phyloP scores from a whole-genome alignment of 2,329 filamentous ascomycete species.

The Sporothrix inflata region DNA sequence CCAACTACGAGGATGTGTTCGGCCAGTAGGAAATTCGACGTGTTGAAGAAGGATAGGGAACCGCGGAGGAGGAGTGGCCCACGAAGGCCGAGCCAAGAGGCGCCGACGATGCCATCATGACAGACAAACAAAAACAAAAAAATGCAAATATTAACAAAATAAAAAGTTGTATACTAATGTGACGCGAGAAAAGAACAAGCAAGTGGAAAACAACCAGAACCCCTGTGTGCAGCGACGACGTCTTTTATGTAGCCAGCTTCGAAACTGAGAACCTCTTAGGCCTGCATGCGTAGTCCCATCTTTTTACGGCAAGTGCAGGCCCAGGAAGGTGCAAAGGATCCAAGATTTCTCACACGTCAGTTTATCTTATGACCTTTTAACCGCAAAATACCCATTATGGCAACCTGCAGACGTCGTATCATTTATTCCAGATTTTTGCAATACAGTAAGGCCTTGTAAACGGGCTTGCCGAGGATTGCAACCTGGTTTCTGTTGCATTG shows the following conservation, averaged over 20 bases:
- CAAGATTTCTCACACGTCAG: not conserved
- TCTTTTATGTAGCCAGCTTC: not conserved
- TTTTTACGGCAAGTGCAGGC: not conserved
- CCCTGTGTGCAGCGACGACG: not conserved
- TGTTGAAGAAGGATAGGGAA: too few relatives aligned
- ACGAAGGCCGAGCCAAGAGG: not conserved
- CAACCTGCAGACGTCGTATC: not conserved
- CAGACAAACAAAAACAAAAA: conserved; percentile 1
- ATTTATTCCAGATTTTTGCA: not conserved
- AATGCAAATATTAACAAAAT: not conserved
- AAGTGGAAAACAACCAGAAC: too few relatives aligned
- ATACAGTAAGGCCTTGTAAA: not conserved
- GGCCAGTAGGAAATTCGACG: conserved; percentile 46
- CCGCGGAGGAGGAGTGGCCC: not conserved
- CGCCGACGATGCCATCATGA: not conserved
- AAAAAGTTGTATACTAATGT: not conserved
- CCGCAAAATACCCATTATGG: too few relatives aligned
- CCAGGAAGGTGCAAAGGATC: not conserved
- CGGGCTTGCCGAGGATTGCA: not conserved
- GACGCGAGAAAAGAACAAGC: too few relatives aligned
- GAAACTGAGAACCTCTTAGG: conserved; percentile 44
- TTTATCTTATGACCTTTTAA: not conserved
- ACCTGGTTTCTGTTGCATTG: not conserved
- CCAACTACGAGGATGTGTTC: conserved; percentile 70
- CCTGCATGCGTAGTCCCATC: not conserved